These are phyloP conservation scores for Nakazawaea anatomiae DNA, from an alignment of 805 yeast genomes.

Conservation along the genomic window DNA sequence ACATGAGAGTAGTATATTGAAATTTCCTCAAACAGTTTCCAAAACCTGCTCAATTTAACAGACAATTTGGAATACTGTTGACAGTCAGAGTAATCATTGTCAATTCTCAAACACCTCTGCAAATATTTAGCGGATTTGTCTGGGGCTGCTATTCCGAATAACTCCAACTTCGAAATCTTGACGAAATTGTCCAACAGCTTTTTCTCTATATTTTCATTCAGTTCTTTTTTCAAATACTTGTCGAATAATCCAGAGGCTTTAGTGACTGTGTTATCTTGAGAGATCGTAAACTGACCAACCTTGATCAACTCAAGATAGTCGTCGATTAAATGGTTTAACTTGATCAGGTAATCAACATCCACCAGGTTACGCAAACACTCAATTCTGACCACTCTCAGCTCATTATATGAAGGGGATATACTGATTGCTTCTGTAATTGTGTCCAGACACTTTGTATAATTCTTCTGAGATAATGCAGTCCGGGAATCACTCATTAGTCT, in stretches of 20 bases:
- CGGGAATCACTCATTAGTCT: conserved; percentile 1
- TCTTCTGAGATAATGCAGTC: conserved; percentile 10
- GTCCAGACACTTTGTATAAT: conserved; percentile 22
- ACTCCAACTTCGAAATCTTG: conserved; percentile 20
- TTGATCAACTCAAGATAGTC: conserved; percentile 17
- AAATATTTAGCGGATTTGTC: conserved; percentile 13
- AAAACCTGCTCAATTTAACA: conserved; percentile 36
- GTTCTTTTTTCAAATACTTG: background rate
- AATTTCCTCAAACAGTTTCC: conserved; percentile 35
- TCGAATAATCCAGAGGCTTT: conserved; percentile 5
- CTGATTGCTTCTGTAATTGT: conserved; percentile 28
- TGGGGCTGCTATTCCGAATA: conserved; percentile 20
- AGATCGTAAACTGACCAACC: conserved; percentile 3
- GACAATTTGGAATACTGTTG: conserved; percentile 48
- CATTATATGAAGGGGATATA: conserved; percentile 38
- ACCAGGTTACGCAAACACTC: conserved; percentile 18
- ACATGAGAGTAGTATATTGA: conserved; percentile 33
- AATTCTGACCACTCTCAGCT: conserved; percentile 27
- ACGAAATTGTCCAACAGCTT: conserved; percentile 16
- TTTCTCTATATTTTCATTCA: background rate
- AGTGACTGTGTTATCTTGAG: background rate
- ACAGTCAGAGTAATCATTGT: conserved; percentile 67
- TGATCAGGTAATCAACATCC: conserved; percentile 14
- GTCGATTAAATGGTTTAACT: conserved; percentile 16
- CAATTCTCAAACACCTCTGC: conserved; percentile 63